Conservation (phyloP, 805 yeast species). For the Metschnikowia similis region DNA sequence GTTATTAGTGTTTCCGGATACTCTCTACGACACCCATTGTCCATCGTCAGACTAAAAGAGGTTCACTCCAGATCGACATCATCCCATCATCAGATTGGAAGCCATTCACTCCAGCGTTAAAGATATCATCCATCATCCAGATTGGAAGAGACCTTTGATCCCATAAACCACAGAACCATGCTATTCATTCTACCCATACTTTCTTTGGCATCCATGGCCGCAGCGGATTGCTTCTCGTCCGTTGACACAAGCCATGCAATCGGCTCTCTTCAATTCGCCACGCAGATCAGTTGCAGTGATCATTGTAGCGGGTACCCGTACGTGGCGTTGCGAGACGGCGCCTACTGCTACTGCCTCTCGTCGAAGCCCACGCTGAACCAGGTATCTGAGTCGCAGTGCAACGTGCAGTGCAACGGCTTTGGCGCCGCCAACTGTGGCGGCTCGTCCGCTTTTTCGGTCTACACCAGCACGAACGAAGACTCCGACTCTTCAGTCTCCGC, state of each 20-base stretch:
- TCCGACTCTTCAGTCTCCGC: slow-evolving; percentile 19
- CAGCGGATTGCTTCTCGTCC: slow-evolving; percentile 29
- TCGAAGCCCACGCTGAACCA: slow-evolving; percentile 21
- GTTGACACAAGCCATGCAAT: slow-evolving; percentile 22
- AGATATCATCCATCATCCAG: no score
- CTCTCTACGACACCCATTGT: no score
- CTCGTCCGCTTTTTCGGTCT: slow-evolving; percentile 26
- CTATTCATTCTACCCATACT: not conserved
- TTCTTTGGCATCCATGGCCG: slow-evolving; percentile 3
- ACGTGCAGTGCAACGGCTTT: slow-evolving; percentile 32
- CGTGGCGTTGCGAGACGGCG: slow-evolving; percentile 35
- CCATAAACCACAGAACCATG: not conserved
- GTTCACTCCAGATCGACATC: no score
- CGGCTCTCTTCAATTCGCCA: slow-evolving; percentile 26
- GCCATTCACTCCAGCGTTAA: no score
- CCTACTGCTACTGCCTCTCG: slow-evolving; percentile 36
- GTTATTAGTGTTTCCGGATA: no score
- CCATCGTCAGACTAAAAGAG: no score
- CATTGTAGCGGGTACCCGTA: slow-evolving; percentile 32
- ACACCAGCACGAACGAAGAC: slow-evolving; percentile 2
- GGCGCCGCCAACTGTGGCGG: slow-evolving; percentile 39
- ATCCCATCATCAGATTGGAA: no score
- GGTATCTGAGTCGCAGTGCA: slow-evolving; percentile 22
- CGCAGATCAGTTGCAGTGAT: slow-evolving; percentile 26
- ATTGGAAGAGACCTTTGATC: no score